phyloP scores from a whole-genome alignment of 345 rosid species.

The Cardamine occulta region DNA sequence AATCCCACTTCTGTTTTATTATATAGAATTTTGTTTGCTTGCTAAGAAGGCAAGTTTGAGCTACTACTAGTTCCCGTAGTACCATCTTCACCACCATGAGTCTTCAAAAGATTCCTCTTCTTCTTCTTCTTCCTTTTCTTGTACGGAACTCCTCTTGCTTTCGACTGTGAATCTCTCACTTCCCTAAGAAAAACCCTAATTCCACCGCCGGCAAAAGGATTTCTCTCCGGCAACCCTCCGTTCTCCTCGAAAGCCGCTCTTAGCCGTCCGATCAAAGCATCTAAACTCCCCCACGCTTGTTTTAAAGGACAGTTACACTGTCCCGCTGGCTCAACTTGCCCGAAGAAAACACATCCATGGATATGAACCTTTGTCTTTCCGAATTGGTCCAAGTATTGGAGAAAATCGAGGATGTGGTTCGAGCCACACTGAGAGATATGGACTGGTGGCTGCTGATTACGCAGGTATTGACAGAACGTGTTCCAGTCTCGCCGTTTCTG shows the following conservation, averaged over 20 bases:
- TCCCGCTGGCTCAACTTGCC: constrained; percentile 82
- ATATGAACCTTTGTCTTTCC: constrained; percentile 91
- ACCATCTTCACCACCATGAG: constrained; percentile 39
- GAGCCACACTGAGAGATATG: constrained; percentile 66
- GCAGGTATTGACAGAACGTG: constrained; percentile 83
- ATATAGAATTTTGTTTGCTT: constrained; percentile 28
- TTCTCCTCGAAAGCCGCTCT: constrained; percentile 89
- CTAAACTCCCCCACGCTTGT: constrained; percentile 96
- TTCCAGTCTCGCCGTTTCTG: constrained; percentile 93
- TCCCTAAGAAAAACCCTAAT: constrained; percentile 74
- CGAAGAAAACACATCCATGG: constrained; percentile 76
- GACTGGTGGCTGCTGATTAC: constrained; percentile 86
- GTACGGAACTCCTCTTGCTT: constrained; percentile 85
- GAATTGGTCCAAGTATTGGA: constrained; percentile 79
- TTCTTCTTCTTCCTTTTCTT: constrained; percentile 89
- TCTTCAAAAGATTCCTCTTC: constrained; percentile 44
- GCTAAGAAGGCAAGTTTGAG: constrained; percentile 44
- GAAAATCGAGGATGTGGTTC: constrained; percentile 77
- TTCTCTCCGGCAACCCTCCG: constrained; percentile 78
- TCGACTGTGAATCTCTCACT: constrained; percentile 84
- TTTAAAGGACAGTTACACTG: constrained; percentile 80
- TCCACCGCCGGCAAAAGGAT: constrained; percentile 79
- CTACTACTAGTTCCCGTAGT: constrained; percentile 39
- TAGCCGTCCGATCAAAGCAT: constrained; percentile 86
- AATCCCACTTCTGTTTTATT: constrained; percentile 38